phyloP scores from a whole-genome alignment of 371 early-diverging fungal species.

The Rhizopus delemar region DNA sequence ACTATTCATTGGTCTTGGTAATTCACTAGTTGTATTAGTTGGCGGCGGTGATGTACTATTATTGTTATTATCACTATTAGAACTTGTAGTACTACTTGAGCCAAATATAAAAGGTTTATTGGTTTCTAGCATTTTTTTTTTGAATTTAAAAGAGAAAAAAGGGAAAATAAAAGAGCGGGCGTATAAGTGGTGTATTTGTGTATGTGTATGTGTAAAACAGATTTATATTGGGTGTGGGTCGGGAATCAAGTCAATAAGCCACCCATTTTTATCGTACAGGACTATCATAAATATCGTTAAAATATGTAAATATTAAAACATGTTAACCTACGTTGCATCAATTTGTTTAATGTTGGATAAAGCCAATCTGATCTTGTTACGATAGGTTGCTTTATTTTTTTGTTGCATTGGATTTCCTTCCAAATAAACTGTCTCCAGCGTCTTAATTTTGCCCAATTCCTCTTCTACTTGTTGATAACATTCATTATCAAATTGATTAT shows the following conservation, averaged over 20 bases:
- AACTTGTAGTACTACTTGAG: slow-evolving; percentile 9
- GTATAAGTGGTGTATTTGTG: background rate
- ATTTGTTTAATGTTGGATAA: slow-evolving; percentile 89
- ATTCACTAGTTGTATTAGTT: slow-evolving; percentile 2
- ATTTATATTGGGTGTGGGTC: background rate
- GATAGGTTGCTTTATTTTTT: slow-evolving; percentile 76
- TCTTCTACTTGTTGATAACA: slow-evolving; percentile 78
- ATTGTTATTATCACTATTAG: slow-evolving; percentile 3
- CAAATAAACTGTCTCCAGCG: slow-evolving; percentile 85
- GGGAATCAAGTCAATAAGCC: slow-evolving; percentile 14
- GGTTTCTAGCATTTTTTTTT: slow-evolving; percentile 23
- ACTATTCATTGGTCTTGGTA: slow-evolving; percentile 4
- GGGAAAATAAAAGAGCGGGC: slow-evolving; percentile 3
- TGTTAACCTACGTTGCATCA: slow-evolving; percentile 72
- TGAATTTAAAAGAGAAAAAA: slow-evolving; percentile 5
- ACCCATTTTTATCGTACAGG: slow-evolving; percentile 22
- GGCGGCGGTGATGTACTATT: slow-evolving; percentile 4
- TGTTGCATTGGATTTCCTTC: slow-evolving; percentile 94
- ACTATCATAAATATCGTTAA: slow-evolving; percentile 11
- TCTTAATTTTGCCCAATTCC: slow-evolving; percentile 63
- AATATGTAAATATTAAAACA: background rate
- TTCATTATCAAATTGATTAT: slow-evolving; percentile 70
- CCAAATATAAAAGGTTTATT: slow-evolving; percentile 29
- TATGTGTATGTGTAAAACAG: background rate
- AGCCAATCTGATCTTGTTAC: slow-evolving; percentile 83